A percentile compares a stretch with the other conserved stretches of the same genome.
These are phyloP conservation scores for Populus hybrid DNA, from an alignment of 441 rosid genomes.

Conservation along the genomic window DNA sequence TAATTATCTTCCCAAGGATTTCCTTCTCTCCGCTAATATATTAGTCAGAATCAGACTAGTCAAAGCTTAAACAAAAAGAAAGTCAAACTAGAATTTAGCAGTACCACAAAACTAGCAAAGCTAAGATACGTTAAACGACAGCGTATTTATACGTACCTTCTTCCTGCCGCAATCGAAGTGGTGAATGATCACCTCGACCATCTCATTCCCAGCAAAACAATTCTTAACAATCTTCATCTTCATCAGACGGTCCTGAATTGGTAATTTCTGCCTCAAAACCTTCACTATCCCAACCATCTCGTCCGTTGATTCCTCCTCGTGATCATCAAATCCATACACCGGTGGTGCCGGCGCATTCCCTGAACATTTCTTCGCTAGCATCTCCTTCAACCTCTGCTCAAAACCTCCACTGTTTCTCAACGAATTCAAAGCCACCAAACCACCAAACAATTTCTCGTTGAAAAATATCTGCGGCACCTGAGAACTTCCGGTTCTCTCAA, in stretches of 20 bases:
- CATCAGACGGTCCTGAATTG: conserved; percentile 74
- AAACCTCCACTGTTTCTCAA: conserved; percentile 67
- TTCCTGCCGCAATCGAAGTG: conserved; percentile 66
- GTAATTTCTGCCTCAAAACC: conserved; percentile 63
- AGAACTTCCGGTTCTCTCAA: conserved; percentile 50
- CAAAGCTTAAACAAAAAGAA: not conserved
- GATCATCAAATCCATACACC: conserved; percentile 65
- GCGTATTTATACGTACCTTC: conserved; percentile 43
- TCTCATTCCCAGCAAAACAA: conserved; percentile 72
- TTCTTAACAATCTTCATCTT: conserved; percentile 86
- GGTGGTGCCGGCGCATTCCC: conserved; percentile 59
- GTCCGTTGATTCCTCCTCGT: conserved; percentile 36
- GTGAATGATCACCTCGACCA: conserved; percentile 62
- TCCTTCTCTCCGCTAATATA: not conserved
- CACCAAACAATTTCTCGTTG: conserved; percentile 77
- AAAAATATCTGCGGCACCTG: conserved; percentile 87
- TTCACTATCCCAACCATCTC: conserved; percentile 46
- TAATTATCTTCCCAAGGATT: not conserved
- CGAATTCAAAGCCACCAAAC: conserved; percentile 77
- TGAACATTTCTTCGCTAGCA: conserved; percentile 46
- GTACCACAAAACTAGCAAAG: not conserved
- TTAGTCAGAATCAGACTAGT: not conserved
- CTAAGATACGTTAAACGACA: not conserved
- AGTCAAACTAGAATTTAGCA: not conserved
- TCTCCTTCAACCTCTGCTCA: conserved; percentile 50